Conservation (phyloP, 2,329 filamentous ascomycete genomes). For the Elsinoe ampelina region DNA sequence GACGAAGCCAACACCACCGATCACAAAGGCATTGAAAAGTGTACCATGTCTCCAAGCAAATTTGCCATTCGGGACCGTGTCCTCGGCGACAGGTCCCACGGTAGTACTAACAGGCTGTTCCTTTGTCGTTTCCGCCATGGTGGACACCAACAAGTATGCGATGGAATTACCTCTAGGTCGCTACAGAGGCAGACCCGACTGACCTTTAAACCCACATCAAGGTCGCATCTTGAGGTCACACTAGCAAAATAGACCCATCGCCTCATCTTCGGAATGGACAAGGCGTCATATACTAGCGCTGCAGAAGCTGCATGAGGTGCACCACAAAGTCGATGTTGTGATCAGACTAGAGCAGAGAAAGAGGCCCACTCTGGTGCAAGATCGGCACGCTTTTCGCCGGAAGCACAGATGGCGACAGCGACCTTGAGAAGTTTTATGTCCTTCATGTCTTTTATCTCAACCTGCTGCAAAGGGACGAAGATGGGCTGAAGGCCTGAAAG, state of each 20-base stretch:
- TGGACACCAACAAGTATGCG: not conserved
- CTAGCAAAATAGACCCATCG: not conserved
- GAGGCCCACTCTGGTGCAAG: not conserved
- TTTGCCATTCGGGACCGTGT: not conserved
- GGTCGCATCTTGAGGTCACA: not conserved
- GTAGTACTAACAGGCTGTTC: not conserved
- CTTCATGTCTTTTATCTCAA: not conserved
- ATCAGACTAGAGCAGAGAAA: not conserved
- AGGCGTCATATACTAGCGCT: not conserved
- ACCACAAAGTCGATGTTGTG: not conserved
- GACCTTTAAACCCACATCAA: not conserved
- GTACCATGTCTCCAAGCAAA: not conserved
- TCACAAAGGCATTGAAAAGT: slow-evolving; percentile 46
- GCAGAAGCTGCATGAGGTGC: not conserved
- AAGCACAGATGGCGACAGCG: not conserved
- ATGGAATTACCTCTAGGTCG: not conserved
- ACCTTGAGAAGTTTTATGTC: not conserved
- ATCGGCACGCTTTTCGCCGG: not conserved
- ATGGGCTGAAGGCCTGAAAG: too few relatives aligned
- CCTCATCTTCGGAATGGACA: not conserved
- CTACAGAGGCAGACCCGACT: not conserved
- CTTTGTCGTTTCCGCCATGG: not conserved
- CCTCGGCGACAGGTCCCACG: not conserved
- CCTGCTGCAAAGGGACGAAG: too few relatives aligned
- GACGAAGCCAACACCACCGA: slow-evolving; percentile 45